These are phyloP conservation scores for Kurtzmaniella quercitrusa DNA, from an alignment of 1,139 yeast genomes.

Conservation along the genomic window DNA sequence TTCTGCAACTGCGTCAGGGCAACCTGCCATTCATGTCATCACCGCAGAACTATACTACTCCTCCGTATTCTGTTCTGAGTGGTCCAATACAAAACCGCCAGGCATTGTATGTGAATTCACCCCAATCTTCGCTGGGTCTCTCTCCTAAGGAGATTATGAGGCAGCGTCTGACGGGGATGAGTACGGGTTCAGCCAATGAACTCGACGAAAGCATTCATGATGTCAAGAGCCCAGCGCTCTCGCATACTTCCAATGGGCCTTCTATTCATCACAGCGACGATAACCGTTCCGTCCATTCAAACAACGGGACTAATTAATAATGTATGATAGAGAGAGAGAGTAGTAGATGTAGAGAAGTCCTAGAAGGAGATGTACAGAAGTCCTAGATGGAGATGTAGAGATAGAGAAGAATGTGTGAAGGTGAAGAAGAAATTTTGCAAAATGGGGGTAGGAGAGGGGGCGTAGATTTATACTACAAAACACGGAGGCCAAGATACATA, in stretches of 20 bases:
- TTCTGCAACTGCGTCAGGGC: neutral
- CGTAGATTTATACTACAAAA: too few relatives aligned
- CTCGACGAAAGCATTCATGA: neutral
- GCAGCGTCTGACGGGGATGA: conserved; percentile 12
- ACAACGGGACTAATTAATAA: neutral
- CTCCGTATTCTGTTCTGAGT: conserved; percentile 2
- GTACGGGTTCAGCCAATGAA: neutral
- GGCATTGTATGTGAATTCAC: conserved; percentile 20
- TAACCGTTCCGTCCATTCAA: conserved; percentile 3
- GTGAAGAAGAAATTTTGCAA: too few relatives aligned
- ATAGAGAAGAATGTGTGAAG: too few relatives aligned
- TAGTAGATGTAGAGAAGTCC: too few relatives aligned
- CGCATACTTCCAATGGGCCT: conserved; percentile 1
- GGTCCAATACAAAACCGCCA: conserved; percentile 3
- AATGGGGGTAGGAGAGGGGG: too few relatives aligned
- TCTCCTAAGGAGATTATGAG: conserved; percentile 28
- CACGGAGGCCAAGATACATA: too few relatives aligned
- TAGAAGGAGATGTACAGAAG: too few relatives aligned
- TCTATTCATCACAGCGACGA: conserved; percentile 4
- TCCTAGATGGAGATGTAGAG: too few relatives aligned
- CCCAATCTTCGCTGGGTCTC: conserved; percentile 29
- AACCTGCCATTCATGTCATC: conserved; percentile 11
- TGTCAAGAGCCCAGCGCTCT: conserved; percentile 2
- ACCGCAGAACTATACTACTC: conserved; percentile 17
- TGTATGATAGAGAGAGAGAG: neutral